These are phyloP conservation scores for Trichaptum fuscoviolaceum DNA, from an alignment of 768 basidiomycete genomes.

Conservation along the genomic window DNA sequence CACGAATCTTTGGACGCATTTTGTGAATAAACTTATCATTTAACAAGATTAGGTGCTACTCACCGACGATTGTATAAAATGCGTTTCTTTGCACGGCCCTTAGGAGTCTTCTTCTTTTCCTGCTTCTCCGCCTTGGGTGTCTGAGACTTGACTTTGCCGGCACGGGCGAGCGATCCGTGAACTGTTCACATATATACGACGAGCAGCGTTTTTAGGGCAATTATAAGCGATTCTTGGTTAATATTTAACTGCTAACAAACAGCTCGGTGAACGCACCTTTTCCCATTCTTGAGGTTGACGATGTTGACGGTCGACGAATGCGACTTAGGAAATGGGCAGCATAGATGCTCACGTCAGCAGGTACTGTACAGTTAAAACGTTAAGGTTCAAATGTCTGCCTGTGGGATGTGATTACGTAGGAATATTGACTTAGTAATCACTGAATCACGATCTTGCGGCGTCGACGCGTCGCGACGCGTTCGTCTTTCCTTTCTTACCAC, in stretches of 20 bases:
- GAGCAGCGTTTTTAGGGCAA: background rate
- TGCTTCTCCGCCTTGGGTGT: slow-evolving; percentile 97
- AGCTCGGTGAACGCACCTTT: background rate
- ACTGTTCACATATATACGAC: slow-evolving; percentile 38
- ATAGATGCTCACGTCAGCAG: background rate
- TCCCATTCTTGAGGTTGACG: background rate
- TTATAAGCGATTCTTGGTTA: background rate
- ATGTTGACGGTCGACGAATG: background rate
- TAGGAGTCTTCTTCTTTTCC: slow-evolving; percentile 98
- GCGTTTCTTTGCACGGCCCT: slow-evolving; percentile 97
- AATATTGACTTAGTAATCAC: too few species aligned
- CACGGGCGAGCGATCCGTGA: slow-evolving; percentile 99
- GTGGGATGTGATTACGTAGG: too few species aligned
- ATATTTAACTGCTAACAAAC: background rate
- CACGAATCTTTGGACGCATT: slow-evolving; percentile 58
- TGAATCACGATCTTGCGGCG: too few species aligned
- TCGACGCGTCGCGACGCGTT: too few species aligned
- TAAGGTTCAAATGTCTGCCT: background rate
- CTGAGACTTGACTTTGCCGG: slow-evolving; percentile 98
- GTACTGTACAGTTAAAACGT: background rate
- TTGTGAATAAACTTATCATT: background rate
- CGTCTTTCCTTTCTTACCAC: too few species aligned
- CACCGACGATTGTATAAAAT: slow-evolving; percentile 90
- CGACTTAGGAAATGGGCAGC: background rate
- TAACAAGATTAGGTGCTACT: slow-evolving; percentile 24